Conservation (phyloP, 768 basidiomycete species). For the Dioszegia hungarica region DNA sequence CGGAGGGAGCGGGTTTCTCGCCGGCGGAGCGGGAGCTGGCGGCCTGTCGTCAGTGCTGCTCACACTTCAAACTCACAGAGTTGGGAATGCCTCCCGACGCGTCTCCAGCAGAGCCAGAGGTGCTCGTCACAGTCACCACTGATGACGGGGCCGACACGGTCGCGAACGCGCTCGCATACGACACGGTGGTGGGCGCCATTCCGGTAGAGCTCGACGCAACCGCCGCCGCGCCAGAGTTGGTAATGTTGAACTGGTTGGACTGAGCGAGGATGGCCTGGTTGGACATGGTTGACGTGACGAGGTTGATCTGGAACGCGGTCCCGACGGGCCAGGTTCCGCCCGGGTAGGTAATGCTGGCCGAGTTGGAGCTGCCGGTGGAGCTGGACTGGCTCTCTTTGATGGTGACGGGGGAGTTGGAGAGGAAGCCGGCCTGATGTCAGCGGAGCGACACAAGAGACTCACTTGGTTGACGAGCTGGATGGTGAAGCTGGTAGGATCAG, state of each 20-base stretch:
- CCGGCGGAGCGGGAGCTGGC: constrained; percentile 9
- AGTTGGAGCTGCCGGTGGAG: constrained; percentile 57
- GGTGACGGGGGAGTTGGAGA: constrained; percentile 35
- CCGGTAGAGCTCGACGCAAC: constrained; percentile 40
- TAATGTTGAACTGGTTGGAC: constrained; percentile 61
- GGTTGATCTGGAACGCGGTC: constrained; percentile 64
- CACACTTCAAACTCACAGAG: constrained; percentile 13
- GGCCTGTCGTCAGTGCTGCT: constrained; percentile 7
- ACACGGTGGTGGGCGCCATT: constrained; percentile 1
- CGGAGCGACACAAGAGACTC: constrained; percentile 42
- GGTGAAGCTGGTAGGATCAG: constrained; percentile 67
- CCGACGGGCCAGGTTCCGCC: constrained; percentile 65
- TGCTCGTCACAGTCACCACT: not conserved
- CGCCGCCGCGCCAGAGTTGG: constrained; percentile 31
- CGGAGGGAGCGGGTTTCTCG: constrained; percentile 10
- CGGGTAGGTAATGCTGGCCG: constrained; percentile 50
- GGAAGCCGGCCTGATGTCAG: constrained; percentile 23
- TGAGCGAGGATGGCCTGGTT: constrained; percentile 64
- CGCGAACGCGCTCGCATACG: not conserved
- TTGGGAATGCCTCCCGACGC: constrained; percentile 35
- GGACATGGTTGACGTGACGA: constrained; percentile 56
- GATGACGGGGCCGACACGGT: not conserved
- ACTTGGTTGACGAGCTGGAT: constrained; percentile 63
- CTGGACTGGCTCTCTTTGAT: constrained; percentile 52
- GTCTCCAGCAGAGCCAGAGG: constrained; percentile 10